Percentiles rank a stretch among this genome's conserved stretches.
phyloP scores from a whole-genome alignment of 257 asterid genomes.

The Solanum verrucosum region DNA sequence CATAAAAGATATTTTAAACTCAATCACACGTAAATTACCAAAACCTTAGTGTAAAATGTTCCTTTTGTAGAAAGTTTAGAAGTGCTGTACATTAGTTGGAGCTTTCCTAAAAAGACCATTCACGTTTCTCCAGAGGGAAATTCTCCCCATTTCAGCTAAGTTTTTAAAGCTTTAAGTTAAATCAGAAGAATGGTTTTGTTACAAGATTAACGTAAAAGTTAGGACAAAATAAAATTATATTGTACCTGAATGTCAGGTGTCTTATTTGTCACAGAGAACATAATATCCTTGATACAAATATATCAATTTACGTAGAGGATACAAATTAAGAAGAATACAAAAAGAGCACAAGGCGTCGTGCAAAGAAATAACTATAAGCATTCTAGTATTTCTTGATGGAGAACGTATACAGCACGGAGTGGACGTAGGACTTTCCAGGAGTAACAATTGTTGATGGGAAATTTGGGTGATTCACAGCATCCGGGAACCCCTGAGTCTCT shows the following conservation, averaged over 20 bases:
- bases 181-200: too few species aligned
- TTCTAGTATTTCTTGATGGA: constrained; percentile 8
- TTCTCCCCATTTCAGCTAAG: neutral
- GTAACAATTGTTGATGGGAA: constrained; percentile 59
- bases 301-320: neutral
- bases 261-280: neutral
- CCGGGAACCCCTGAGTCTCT: constrained; percentile 84
- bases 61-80: neutral
- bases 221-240: neutral
- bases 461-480: constrained; percentile 65
- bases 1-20: neutral
- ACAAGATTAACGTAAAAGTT: neutral
- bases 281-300: neutral
- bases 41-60: neutral
- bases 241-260: neutral
- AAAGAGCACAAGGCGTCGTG: neutral
- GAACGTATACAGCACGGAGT: constrained; percentile 37
- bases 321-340: neutral
- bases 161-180: too few species aligned
- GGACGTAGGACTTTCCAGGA: constrained; percentile 42
- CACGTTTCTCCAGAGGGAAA: neutral
- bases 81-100: neutral
- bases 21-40: neutral
- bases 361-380: neutral
- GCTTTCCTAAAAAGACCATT: neutral